Conservation (phyloP, 192 early-diverging fungal genomes). For the Hyaloraphidium curvatum region DNA sequence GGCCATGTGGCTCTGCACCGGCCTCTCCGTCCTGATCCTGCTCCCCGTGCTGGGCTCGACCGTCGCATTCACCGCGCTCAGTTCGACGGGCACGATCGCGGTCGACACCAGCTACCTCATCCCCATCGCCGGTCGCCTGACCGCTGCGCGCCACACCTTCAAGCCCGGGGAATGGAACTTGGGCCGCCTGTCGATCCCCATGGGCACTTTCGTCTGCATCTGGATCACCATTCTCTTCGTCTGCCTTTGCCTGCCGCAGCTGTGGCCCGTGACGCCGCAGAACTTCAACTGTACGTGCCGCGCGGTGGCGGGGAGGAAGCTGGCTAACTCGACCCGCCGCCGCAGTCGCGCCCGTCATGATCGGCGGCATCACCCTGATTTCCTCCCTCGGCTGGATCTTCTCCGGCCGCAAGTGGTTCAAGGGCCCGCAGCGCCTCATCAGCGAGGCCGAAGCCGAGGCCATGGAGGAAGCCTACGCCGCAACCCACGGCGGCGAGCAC, state of each 20-base stretch:
- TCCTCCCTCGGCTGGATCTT: constrained; percentile 7
- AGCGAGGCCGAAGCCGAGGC: neutral
- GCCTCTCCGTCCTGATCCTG: constrained; percentile 14
- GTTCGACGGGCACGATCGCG: constrained; percentile 18
- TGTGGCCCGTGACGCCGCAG: constrained; percentile 14
- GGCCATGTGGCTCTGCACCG: constrained; percentile 16
- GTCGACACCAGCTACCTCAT: constrained; percentile 19
- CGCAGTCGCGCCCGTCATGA: constrained; percentile 15
- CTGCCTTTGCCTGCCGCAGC: constrained; percentile 20
- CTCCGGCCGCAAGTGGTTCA: constrained; percentile 17
- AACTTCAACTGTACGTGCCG: constrained; percentile 9
- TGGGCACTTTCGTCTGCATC: constrained; percentile 15
- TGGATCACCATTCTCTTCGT: constrained; percentile 23
- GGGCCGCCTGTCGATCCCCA: constrained; percentile 13
- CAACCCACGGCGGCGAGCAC: neutral
- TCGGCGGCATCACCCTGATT: constrained; percentile 12
- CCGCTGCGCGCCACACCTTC: constrained; percentile 15
- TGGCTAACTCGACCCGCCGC: neutral
- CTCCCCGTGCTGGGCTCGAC: constrained; percentile 18
- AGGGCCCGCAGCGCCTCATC: constrained; percentile 1
- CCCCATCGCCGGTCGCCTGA: constrained; percentile 18
- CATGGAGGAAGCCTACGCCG: neutral
- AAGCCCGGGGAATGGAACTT: constrained; percentile 20
- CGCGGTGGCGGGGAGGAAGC: neutral
- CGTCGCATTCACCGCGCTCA: constrained; percentile 19